These are phyloP conservation scores for Candida ipomoeae DNA, from an alignment of 805 yeast species.

Conservation along the genomic window DNA sequence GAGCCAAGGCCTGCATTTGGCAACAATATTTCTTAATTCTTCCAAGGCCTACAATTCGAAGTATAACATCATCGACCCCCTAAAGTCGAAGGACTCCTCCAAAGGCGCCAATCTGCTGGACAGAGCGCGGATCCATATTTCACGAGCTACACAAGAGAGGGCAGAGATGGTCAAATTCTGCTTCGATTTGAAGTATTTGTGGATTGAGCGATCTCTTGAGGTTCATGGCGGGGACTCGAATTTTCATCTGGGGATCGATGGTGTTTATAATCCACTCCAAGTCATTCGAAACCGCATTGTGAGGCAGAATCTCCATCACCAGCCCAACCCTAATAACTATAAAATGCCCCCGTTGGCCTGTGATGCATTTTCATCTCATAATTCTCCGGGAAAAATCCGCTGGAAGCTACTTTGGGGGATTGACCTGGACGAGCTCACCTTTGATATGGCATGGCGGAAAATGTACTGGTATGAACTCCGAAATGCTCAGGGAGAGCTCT, in stretches of 20 bases:
- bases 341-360: slow-evolving; percentile 57
- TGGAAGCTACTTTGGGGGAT: slow-evolving; percentile 60
- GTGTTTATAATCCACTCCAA: slow-evolving; percentile 77
- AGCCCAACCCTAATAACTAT: slow-evolving; percentile 25
- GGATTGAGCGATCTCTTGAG: slow-evolving; percentile 41
- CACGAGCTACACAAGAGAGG: slow-evolving; percentile 39
- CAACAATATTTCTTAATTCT: slow-evolving; percentile 13
- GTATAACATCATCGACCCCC: slow-evolving; percentile 14
- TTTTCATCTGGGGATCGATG: slow-evolving; percentile 52
- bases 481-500: slow-evolving; percentile 42
- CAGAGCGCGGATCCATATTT: slow-evolving; percentile 16
- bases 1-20: slow-evolving; percentile 10
- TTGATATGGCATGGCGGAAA: slow-evolving; percentile 58
- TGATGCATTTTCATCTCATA: slow-evolving; percentile 50
- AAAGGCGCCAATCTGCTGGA: slow-evolving; percentile 5
- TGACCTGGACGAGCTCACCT: slow-evolving; percentile 52
- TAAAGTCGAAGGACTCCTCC: slow-evolving; percentile 5
- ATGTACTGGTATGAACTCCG: slow-evolving; percentile 50
- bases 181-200: slow-evolving; percentile 47
- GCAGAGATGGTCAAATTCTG: slow-evolving; percentile 48
- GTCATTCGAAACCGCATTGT: slow-evolving; percentile 68
- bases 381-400: slow-evolving; percentile 21
- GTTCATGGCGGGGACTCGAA: slow-evolving; percentile 17
- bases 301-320: slow-evolving; percentile 48
- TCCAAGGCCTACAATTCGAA: slow-evolving; percentile 9